Evolutionary conservation across 805 yeast species (phyloP).

Genomic region (Nakazawaea ambrosiae): DNA sequence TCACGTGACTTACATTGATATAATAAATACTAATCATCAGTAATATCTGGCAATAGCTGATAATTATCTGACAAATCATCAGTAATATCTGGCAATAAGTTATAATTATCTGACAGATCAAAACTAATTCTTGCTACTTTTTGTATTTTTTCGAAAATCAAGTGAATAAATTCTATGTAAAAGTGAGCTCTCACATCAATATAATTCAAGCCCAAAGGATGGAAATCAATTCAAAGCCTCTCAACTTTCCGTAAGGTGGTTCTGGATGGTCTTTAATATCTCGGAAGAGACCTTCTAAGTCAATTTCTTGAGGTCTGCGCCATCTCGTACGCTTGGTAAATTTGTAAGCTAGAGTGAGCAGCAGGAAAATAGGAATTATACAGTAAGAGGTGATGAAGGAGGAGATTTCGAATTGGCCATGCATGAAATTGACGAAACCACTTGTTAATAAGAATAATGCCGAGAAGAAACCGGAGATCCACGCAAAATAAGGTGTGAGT

Average conservation of each 20-base stretch:
- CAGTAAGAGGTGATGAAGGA: conserved; percentile 23
- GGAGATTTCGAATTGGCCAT: conserved; percentile 23
- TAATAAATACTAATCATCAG: too few species aligned
- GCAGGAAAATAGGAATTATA: conserved; percentile 29
- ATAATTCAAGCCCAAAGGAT: conserved; percentile 20
- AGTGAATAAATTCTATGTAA: too few species aligned
- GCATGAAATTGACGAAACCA: conserved; percentile 28
- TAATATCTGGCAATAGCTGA: too few species aligned
- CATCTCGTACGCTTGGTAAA: conserved; percentile 33
- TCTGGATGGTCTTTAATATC: conserved; percentile 24
- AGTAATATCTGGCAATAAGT: too few species aligned
- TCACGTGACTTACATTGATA: too few species aligned
- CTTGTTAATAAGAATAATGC: conserved; percentile 25
- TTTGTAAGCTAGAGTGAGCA: conserved; percentile 27
- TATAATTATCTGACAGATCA: too few species aligned
- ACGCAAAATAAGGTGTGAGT: conserved; percentile 62
- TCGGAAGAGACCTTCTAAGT: conserved; percentile 21
- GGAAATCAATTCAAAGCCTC: conserved; percentile 17
- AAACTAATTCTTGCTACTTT: too few species aligned
- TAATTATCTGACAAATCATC: too few species aligned
- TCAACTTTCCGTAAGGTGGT: conserved; percentile 19
- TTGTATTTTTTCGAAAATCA: too few species aligned
- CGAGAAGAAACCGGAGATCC: conserved; percentile 25
- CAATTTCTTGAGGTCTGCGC: conserved; percentile 21
- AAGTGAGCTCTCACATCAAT: too few species aligned